These are phyloP conservation scores for Quillaja saponaria DNA, from an alignment of 306 rosid genomes.

Conservation along the genomic window DNA sequence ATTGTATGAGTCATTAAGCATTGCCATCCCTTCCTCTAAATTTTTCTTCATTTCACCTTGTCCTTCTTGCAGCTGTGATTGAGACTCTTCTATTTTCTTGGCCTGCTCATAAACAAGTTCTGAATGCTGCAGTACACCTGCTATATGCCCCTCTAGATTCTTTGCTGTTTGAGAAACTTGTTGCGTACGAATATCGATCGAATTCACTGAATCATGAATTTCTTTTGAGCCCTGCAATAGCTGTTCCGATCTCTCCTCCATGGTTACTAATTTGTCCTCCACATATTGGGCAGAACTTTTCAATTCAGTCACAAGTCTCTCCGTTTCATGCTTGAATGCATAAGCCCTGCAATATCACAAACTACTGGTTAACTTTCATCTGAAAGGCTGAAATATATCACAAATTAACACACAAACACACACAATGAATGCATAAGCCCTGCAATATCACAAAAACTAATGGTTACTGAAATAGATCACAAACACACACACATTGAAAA, in stretches of 20 bases:
- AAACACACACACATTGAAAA: neutral
- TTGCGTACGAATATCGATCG: constrained; percentile 45
- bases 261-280: constrained; percentile 60
- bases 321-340: constrained; percentile 66
- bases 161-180: constrained; percentile 48
- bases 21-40: constrained; percentile 55
- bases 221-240: constrained; percentile 51
- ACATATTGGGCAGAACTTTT: constrained; percentile 64
- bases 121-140: constrained; percentile 49
- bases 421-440: constrained; percentile 56
- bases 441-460: constrained; percentile 22
- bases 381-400: neutral
- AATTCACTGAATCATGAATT: constrained; percentile 48
- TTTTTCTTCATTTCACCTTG: constrained; percentile 59
- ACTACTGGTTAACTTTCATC: constrained; percentile 2
- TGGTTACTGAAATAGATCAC: neutral
- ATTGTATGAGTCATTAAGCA: constrained; percentile 60
- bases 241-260: constrained; percentile 53
- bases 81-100: constrained; percentile 55
- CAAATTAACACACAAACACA: neutral
- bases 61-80: constrained; percentile 56
- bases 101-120: constrained; percentile 63
- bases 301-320: constrained; percentile 79
- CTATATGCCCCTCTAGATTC: constrained; percentile 56
- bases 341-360: constrained; percentile 46